These are phyloP conservation scores for barrel medic (Medicago truncatula) DNA, from an alignment of 306 rosid species.

Conservation along the genomic window MtrunA17r5.0-ANR NC_053043.1:9496001-9496500, in stretches of 20 bases:
- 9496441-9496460: too few species aligned
- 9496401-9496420: neutral
- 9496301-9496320: slow-evolving; percentile 52
- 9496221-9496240: slow-evolving; percentile 64
- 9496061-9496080: slow-evolving; percentile 88
- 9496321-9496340: neutral
- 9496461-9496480: too few species aligned
- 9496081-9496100: slow-evolving; percentile 87
- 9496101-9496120: slow-evolving; percentile 78
- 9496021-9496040: slow-evolving; percentile 76
- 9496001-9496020: slow-evolving; percentile 81
- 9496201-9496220: slow-evolving; percentile 61
- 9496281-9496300: slow-evolving; percentile 65
- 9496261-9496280: slow-evolving; percentile 53
- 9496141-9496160: slow-evolving; percentile 51
- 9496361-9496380: neutral
- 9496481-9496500: too few species aligned
- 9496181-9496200: slow-evolving; percentile 53
- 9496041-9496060: slow-evolving; percentile 92
- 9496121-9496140: slow-evolving; percentile 80
- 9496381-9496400: neutral
- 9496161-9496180: slow-evolving; percentile 50
- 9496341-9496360: neutral
- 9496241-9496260: slow-evolving; percentile 70
- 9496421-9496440: too few species aligned